Evolutionary conservation across 2,329 filamentous ascomycete species (phyloP), one percentile per base, ranked within the genome.

Genomic region (Thermomyces lanuginosus): DNA sequence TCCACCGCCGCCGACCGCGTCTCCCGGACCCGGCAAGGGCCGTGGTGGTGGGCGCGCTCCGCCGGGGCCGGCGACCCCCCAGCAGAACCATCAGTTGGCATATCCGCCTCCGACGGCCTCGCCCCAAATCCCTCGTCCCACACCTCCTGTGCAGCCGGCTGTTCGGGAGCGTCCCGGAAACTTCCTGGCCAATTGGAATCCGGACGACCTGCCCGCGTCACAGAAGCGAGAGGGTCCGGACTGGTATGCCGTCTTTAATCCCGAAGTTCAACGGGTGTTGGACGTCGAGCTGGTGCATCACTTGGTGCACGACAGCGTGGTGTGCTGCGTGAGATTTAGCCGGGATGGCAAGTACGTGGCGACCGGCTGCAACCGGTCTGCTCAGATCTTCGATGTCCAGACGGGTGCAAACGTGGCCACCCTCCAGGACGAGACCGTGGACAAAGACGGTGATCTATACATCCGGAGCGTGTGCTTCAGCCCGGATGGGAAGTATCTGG

Each of bases 401-500:
- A 78, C 72, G 9, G 89, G 89, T 30, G 72, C 81, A 41, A 89
- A 86, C 51, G 73, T 95, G 28, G 89, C 81, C 39, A 76, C 89
- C 32, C 63, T 95, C 17, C 82, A 92, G 52, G 89, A 98, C 43
- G 78, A 86, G 41, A 76, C 67, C 23, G 80, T 83, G 23, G 82
- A 91, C 39, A 74, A 84, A 42, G 76, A 79, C 29, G 84, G 86
- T 15, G 89, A 98, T 55, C 64, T 98, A 16, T 98, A 95, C 55
- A 98, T 98, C 43, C 67, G 89, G 42, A 95, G 86, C 45, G 89
- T 98, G 29, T 98, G 89, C 64, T 98, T 98, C 65, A 95, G 86
- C 49, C 89, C 89, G 8, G 84, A 95, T 51, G 86, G 89, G 34
- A 77, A 78, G 46, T 92, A 82, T 43, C 69, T 98, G 17, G 89